These are phyloP conservation scores for Fraxinus sp. DNA, from an alignment of 305 asterid genomes.

Conservation along the genomic window DNA sequence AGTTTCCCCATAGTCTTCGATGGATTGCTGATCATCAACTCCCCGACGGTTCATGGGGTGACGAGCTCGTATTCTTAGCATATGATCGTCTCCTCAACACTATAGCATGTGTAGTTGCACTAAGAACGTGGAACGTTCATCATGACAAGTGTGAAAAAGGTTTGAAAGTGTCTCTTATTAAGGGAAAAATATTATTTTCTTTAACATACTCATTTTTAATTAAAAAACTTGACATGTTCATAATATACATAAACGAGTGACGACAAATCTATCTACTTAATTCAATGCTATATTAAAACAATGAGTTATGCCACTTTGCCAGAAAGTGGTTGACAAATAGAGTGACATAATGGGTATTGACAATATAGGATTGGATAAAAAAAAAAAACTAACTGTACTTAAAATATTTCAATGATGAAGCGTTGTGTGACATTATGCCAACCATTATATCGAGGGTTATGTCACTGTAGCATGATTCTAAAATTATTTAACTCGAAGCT, in stretches of 20 bases:
- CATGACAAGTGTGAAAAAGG: slow-evolving; percentile 33
- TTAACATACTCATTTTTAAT: neutral
- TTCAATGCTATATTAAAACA: too few relatives aligned
- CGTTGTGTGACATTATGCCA: too few relatives aligned
- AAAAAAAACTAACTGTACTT: too few relatives aligned
- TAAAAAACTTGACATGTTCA: neutral
- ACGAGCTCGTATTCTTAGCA: slow-evolving; percentile 20
- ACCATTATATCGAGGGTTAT: too few relatives aligned
- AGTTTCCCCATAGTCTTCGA: slow-evolving; percentile 43
- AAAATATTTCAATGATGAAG: too few relatives aligned
- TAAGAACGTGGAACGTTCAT: slow-evolving; percentile 32
- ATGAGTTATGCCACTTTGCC: too few relatives aligned
- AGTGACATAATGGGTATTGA: too few relatives aligned
- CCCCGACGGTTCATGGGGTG: slow-evolving; percentile 62
- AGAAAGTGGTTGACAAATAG: too few relatives aligned
- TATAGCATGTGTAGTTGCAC: slow-evolving; percentile 47
- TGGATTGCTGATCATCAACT: slow-evolving; percentile 54
- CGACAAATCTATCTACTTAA: neutral
- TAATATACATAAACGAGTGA: neutral
- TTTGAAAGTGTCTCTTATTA: neutral
- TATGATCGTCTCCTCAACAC: slow-evolving; percentile 49
- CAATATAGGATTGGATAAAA: too few relatives aligned
- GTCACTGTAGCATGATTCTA: too few relatives aligned
- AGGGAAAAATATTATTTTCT: neutral
- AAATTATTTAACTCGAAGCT: too few relatives aligned